These are phyloP conservation scores for Kockovaella imperatae DNA, from an alignment of 768 basidiomycete genomes.

Conservation along the genomic window DNA sequence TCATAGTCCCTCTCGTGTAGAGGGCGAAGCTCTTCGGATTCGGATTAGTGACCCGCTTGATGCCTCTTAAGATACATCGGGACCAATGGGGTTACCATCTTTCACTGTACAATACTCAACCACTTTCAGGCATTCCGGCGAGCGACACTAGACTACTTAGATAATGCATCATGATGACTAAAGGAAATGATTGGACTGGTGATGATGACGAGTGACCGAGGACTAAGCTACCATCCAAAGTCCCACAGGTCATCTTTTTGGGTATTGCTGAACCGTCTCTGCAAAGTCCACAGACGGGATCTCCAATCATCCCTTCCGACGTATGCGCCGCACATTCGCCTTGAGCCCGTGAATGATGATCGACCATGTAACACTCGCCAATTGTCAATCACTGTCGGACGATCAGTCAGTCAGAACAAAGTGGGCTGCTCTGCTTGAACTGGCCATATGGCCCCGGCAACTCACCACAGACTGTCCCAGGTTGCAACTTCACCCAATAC, in stretches of 20 bases:
- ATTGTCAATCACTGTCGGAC: constrained; percentile 73
- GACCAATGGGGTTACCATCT: no score
- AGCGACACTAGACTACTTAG: no score
- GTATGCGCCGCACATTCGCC: constrained; percentile 94
- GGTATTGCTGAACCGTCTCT: constrained; percentile 1
- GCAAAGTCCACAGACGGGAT: constrained; percentile 54
- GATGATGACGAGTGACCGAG: no score
- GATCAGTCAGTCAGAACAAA: neutral
- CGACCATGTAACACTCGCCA: constrained; percentile 90
- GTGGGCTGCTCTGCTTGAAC: no score
- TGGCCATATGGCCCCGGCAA: no score
- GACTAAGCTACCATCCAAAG: constrained; percentile 15
- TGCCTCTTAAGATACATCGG: no score
- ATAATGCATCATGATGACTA: no score
- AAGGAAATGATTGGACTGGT: no score
- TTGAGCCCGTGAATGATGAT: constrained; percentile 76
- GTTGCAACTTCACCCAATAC: constrained; percentile 81
- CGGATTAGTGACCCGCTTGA: no score
- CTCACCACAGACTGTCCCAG: constrained; percentile 78
- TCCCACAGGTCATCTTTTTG: constrained; percentile 19
- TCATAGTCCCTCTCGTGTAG: no score
- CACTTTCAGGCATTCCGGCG: no score
- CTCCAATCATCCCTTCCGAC: constrained; percentile 82
- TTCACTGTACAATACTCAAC: no score
- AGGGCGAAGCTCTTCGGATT: neutral